Conservation (phyloP, 805 yeast species). For the Saccharomycopsis sp. region DNA sequence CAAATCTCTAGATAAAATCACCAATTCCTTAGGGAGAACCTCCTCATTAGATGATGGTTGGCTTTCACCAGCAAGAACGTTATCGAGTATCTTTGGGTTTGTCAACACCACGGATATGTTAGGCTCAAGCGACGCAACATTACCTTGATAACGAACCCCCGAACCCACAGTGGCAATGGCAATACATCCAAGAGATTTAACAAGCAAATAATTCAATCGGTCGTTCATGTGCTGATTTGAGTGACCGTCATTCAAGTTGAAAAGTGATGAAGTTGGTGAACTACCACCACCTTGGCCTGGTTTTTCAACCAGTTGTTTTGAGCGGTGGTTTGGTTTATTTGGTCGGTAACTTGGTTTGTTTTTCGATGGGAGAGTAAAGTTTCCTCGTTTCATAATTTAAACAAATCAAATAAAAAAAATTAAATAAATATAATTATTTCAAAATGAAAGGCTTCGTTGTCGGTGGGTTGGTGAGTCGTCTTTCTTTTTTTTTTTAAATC, state of each 20-base stretch:
- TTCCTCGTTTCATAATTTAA: constrained; percentile 2
- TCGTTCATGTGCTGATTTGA: constrained; percentile 38
- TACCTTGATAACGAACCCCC: constrained; percentile 55
- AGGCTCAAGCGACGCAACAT: constrained; percentile 43
- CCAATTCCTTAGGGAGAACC: constrained; percentile 38
- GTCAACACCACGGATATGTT: constrained; percentile 36
- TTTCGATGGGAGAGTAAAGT: not conserved
- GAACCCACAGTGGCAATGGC: constrained; percentile 54
- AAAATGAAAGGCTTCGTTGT: no score
- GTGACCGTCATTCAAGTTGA: constrained; percentile 11
- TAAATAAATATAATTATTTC: no score
- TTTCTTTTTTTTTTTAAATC: no score
- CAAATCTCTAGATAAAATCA: constrained; percentile 44
- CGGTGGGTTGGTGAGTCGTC: no score
- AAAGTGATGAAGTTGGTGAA: constrained; percentile 17
- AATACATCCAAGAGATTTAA: constrained; percentile 52
- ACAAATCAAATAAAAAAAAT: no score
- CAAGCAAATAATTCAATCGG: constrained; percentile 46
- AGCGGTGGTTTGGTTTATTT: constrained; percentile 24
- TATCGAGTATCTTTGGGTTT: constrained; percentile 11
- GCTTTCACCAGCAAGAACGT: constrained; percentile 3
- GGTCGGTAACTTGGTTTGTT: constrained; percentile 25
- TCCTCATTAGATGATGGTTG: constrained; percentile 26
- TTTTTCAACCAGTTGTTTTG: constrained; percentile 12
- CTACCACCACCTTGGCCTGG: constrained; percentile 21